A percentile compares a stretch with the other conserved stretches of the same genome.
These are phyloP conservation scores for Starmerella gropengiesseri DNA, from an alignment of 805 yeast species.

Conservation along the genomic window DNA sequence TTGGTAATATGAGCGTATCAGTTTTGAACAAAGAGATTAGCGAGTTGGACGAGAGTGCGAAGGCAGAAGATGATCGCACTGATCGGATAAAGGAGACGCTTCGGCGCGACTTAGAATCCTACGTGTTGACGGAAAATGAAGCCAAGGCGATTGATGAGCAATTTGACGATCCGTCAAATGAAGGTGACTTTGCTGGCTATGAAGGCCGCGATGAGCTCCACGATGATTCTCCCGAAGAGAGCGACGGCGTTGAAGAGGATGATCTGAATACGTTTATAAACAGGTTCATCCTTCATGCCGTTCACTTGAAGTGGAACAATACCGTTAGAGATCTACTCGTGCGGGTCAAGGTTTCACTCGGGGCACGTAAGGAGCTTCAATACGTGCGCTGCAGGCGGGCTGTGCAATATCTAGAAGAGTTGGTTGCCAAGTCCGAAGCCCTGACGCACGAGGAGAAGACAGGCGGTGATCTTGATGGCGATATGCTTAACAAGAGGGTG, in stretches of 20 bases:
- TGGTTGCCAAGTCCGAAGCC: conserved; percentile 33
- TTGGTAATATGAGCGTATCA: conserved; percentile 5
- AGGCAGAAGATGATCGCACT: conserved; percentile 16
- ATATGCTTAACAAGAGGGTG: neutral
- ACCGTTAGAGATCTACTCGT: conserved; percentile 50
- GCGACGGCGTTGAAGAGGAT: neutral
- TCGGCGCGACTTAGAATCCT: neutral
- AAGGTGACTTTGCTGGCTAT: neutral
- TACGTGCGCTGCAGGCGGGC: conserved; percentile 41
- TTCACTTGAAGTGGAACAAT: conserved; percentile 73
- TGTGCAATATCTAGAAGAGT: conserved; percentile 40
- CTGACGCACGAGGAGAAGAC: neutral
- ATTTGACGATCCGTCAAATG: neutral
- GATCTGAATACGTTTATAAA: conserved; percentile 41
- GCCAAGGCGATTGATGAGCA: neutral
- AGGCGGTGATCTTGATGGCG: neutral
- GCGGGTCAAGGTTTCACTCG: conserved; percentile 45
- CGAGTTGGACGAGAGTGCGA: conserved; percentile 15
- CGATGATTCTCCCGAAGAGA: neutral
- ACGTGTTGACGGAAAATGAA: neutral
- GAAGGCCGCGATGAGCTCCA: neutral
- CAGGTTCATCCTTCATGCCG: conserved; percentile 59
- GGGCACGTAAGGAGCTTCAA: conserved; percentile 35
- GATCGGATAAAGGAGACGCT: neutral
- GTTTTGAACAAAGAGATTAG: conserved; percentile 12